Percentiles rank a stretch among this genome's conserved stretches.
Conservation (phyloP, 352 stramenopile genomes). For the Phytophthora hybrid region DNA sequence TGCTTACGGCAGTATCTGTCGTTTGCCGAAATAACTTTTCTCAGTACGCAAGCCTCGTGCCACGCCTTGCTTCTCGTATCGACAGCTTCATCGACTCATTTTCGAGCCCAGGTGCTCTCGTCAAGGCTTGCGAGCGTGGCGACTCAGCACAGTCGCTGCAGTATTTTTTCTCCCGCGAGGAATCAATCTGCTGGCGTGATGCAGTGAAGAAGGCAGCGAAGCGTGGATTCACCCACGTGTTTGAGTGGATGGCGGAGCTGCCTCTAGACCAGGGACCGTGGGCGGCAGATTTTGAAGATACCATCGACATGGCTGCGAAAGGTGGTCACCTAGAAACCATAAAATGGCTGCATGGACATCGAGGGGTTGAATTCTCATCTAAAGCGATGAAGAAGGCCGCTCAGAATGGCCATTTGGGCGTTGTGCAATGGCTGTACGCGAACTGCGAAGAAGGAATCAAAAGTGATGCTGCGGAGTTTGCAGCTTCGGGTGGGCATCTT, state of each 20-base stretch:
- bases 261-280: background rate
- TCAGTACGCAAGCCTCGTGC: background rate
- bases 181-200: background rate
- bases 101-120: background rate
- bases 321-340: background rate
- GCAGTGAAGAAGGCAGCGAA: background rate
- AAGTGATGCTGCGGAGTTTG: background rate
- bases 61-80: background rate
- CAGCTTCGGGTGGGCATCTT: background rate
- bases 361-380: background rate
- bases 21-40: background rate
- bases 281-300: background rate
- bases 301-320: background rate
- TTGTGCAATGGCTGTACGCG: slow-evolving; percentile 1
- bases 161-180: background rate
- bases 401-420: background rate
- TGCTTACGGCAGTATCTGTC: background rate
- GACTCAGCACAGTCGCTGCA: background rate
- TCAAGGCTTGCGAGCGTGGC: slow-evolving; percentile 1
- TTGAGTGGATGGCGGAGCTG: slow-evolving; percentile 5
- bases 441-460: background rate
- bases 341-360: slow-evolving; percentile 1
- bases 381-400: background rate
- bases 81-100: background rate
- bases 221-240: background rate